Percentiles rank a stretch among this genome's conserved stretches.
These are phyloP conservation scores for Chloromonas sp. DNA, from an alignment of 163 green algal genomes.

Conservation along the genomic window DNA sequence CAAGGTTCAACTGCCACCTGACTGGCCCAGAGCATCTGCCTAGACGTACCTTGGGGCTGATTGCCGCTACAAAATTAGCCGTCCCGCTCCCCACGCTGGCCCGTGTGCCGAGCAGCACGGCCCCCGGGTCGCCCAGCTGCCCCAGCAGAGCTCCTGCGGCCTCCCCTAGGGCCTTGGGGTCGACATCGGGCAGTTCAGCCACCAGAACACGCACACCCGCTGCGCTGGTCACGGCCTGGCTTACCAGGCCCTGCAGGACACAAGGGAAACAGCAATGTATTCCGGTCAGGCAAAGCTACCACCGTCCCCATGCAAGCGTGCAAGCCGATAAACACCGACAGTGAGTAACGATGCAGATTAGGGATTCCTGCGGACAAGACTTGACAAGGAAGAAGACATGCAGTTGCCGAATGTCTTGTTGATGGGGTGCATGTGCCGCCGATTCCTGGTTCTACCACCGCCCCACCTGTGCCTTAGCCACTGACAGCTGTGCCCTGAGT, in stretches of 20 bases:
- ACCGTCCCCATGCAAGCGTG: no score
- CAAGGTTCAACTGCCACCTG: neutral
- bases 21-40: neutral
- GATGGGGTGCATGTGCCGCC: no score
- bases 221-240: slow-evolving; percentile 31
- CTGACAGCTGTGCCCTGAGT: slow-evolving; percentile 61
- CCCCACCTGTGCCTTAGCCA: slow-evolving; percentile 47
- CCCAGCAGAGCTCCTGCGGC: slow-evolving; percentile 60
- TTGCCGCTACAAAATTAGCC: slow-evolving; percentile 69
- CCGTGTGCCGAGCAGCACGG: slow-evolving; percentile 68
- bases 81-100: slow-evolving; percentile 43
- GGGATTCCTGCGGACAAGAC: no score
- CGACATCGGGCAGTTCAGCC: slow-evolving; percentile 57
- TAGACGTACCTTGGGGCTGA: slow-evolving; percentile 38
- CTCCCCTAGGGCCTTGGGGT: slow-evolving; percentile 73
- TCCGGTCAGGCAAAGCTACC: no score
- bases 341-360: no score
- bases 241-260: slow-evolving; percentile 24
- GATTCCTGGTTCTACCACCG: no score
- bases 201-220: slow-evolving; percentile 59
- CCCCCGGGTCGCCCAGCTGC: slow-evolving; percentile 62
- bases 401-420: no score
- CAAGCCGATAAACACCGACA: no score
- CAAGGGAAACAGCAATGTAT: neutral
- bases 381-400: no score